Evolutionary conservation across 805 yeast species (phyloP), one percentile per base, ranked within the genome.

Genomic region (Tetrapisispora nanseiensis): DNA sequence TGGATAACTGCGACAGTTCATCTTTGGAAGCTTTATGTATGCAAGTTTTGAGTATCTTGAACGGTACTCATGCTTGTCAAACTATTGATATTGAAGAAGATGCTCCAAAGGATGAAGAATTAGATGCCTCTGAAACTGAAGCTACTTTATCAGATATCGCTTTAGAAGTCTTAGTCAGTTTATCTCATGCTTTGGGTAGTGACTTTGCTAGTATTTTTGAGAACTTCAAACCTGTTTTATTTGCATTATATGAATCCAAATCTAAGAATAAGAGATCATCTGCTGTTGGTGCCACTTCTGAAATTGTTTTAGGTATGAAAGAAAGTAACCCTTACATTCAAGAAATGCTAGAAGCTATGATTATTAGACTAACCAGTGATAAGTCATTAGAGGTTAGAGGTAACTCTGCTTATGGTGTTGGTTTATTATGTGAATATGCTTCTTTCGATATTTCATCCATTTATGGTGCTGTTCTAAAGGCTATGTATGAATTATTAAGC

Each of bases 331-430:
- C 86, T 45, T 81, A 71, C 67, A 65, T 80, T 30, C 75, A 77
- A 49, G 86, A 82, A 50, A 68, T 92, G 57, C 67, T 86, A 55
- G 77, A 80, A 59, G 69, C 81, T 31, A 82, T 92, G 59, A 69
- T 75, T 39, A 72, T 76, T 46, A 79, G 82, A 50, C 71, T 90
- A 47, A 73, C 82, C 43, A 78, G 78, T 57, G 87, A 83, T 60
- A 77, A 77, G 56, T 82, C 92, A 13, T 70, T 84, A 48, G 95
- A 86, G 59, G 97, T 86, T 45, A 82, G 90, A 66, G 89, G 95
- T 54, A 85, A 87, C 54, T 90, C 97, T 40, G 96, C 97, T 15
- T 92, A 86, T 62, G 98, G 97, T 70, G 78, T 85, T 51, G 98
- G 98, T 54, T 65, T 87, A 46, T 65, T 87, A 46, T 62, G 74